These are phyloP conservation scores for Massarina eburnea DNA, from an alignment of 2,329 filamentous ascomycete genomes.

Conservation along the genomic window DNA sequence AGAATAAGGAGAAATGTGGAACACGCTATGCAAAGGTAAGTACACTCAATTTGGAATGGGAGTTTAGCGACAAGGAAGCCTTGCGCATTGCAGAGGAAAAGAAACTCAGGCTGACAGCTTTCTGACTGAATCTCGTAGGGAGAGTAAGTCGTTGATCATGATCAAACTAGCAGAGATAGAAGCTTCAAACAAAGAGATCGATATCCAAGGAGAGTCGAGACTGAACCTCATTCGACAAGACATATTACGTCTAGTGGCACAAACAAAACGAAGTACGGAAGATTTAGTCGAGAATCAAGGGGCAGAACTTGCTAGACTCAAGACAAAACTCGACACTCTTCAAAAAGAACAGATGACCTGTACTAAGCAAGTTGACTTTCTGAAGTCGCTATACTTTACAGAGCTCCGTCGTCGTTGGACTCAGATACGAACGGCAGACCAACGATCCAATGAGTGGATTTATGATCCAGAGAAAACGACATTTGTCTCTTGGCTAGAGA, in stretches of 20 bases:
- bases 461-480: constrained; percentile 7
- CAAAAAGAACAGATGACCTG: constrained; percentile 6
- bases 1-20: background rate
- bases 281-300: background rate
- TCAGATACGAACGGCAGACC: constrained; percentile 6
- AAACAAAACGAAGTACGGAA: constrained; percentile 2
- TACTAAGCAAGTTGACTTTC: constrained; percentile 1
- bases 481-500: constrained; percentile 13
- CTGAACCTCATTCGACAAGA: constrained; percentile 6
- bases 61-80: background rate
- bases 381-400: constrained; percentile 8
- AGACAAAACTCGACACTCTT: constrained; percentile 10
- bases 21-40: background rate
- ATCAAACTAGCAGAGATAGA: constrained; percentile 3
- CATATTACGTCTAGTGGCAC: constrained; percentile 1
- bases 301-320: constrained; percentile 8
- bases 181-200: background rate
- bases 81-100: background rate
- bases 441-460: constrained; percentile 13
- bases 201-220: constrained; percentile 2
- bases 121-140: background rate
- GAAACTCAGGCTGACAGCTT: background rate
- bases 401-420: constrained; percentile 8
- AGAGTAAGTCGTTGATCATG: constrained; percentile 3
- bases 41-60: background rate